Base-by-base conservation (phyloP, 148 eudicot species). In the Nyssa sinensis region DNA sequence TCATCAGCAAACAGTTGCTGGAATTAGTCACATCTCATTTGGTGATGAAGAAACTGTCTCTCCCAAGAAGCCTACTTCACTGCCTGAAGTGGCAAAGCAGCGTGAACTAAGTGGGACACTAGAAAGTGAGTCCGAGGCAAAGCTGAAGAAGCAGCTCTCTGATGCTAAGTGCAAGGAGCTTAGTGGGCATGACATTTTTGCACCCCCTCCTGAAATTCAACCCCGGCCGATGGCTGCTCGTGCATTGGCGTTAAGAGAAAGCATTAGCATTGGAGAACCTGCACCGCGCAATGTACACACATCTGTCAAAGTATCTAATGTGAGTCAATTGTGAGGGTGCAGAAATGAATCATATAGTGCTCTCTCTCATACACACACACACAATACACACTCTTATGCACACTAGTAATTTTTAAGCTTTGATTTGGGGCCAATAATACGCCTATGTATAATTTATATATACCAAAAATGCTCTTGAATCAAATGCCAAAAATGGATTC, bases 31-130 rank as follows among this genome's bases (percentile, higher is more conserved):
- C 77, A 89, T 93, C 71, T 91, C 97, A 34, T 93, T 93, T 75
- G 88, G 87, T 65, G 80, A 86, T 61, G 97, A 88, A 74, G 97
- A 86, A 57, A 77, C 79, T 41, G 81, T 88, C 34, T 79, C 93
- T 67, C 93, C 89, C 4, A 93, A 89, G 89, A 93, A 88, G 81
- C 97, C 94, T 13, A 67, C 85, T 44, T 68, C 91, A 27, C 12
- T 83, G 34, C 86, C 96, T 7, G 98, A 93, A 80, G 98, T 84
- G 58, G 98, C 93, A 21, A 93, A 93, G 79, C 98, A 93, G 81
- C 92, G 94, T 2, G 98, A 93, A 74, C 83, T 93, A 71, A 88
- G 97, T 53, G 98, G 98, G 28, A 89, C 69, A 53, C 72, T 91
- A n/a, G 86, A 86, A 28, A 83, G 84, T 67, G 85, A 83, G 17